phyloP scores from a whole-genome alignment of 495 filamentous ascomycete genomes.

The Penicillium taxi region DNA sequence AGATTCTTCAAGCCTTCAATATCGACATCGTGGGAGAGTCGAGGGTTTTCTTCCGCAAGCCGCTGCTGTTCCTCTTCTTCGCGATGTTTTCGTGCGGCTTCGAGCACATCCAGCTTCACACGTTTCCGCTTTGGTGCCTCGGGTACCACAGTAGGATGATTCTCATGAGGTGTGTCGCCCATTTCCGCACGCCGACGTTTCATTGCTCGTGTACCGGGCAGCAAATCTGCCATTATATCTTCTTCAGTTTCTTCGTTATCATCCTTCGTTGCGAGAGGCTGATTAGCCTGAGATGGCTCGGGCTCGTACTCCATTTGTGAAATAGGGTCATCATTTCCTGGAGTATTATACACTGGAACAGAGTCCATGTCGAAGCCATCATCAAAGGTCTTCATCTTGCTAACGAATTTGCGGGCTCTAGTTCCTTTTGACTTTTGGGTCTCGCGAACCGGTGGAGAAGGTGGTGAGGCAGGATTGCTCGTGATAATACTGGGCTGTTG shows the following conservation, averaged over 20 bases:
- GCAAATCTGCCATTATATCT: slow-evolving; percentile 54
- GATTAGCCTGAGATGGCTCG: slow-evolving; percentile 4
- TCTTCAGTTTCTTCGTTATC: slow-evolving; percentile 39
- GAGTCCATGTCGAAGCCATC: slow-evolving; percentile 47
- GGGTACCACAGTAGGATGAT: slow-evolving; percentile 5
- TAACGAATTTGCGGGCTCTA: slow-evolving; percentile 35
- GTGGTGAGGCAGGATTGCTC: not conserved
- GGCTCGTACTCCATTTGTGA: slow-evolving; percentile 24
- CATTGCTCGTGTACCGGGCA: slow-evolving; percentile 63
- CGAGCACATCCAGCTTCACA: slow-evolving; percentile 60
- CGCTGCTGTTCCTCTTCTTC: slow-evolving; percentile 46
- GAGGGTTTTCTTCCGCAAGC: slow-evolving; percentile 36
- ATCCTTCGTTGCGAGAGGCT: slow-evolving; percentile 18
- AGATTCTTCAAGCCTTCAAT: slow-evolving; percentile 65
- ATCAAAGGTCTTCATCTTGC: slow-evolving; percentile 70
- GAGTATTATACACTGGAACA: slow-evolving; percentile 28
- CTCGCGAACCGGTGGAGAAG: slow-evolving; percentile 10
- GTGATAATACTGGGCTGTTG: not conserved
- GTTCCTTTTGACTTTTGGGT: slow-evolving; percentile 17
- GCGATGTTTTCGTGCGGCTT: slow-evolving; percentile 57
- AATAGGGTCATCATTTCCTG: slow-evolving; percentile 12
- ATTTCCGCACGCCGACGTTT: slow-evolving; percentile 52
- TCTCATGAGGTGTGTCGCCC: slow-evolving; percentile 8
- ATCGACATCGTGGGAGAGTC: slow-evolving; percentile 50
- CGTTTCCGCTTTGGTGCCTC: slow-evolving; percentile 35